A percentile compares a stretch with the other conserved stretches of the same genome.
Evolutionary conservation across 805 yeast species (phyloP).

Genomic region (Saturnispora mendoncae): DNA sequence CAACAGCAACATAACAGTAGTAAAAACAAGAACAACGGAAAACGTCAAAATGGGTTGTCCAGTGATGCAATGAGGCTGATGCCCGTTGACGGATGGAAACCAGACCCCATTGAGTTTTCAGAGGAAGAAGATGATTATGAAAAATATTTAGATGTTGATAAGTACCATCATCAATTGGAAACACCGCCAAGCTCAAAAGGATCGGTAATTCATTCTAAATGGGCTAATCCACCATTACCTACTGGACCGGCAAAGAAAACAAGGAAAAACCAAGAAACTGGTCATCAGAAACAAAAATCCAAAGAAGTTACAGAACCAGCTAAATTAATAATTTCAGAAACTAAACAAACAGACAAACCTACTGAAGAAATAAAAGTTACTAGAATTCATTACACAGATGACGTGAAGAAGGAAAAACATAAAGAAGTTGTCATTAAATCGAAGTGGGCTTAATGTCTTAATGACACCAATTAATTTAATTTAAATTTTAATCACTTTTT

Average conservation of each 20-base stretch:
- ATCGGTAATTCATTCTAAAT: not conserved
- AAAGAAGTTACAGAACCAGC: not conserved
- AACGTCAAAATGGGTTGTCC: not conserved
- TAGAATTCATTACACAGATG: slow-evolving; percentile 5
- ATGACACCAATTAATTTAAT: not conserved
- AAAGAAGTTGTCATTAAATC: slow-evolving; percentile 1
- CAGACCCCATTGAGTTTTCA: not conserved
- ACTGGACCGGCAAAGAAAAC: not conserved
- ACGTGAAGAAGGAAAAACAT: not conserved
- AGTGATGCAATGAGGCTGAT: slow-evolving; percentile 8
- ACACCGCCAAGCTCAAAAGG: slow-evolving; percentile 8
- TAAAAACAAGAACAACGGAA: not conserved
- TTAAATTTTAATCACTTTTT: no score
- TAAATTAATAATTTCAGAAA: no score
- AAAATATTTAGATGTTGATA: slow-evolving; percentile 5
- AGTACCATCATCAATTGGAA: not conserved
- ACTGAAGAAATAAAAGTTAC: not conserved
- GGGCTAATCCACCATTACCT: not conserved
- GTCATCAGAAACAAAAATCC: not conserved
- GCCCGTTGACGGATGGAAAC: slow-evolving; percentile 11
- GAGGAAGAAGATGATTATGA: slow-evolving; percentile 5
- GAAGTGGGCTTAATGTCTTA: slow-evolving; percentile 1
- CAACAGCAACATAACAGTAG: not conserved
- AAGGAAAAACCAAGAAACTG: not conserved
- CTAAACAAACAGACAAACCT: not conserved